Evolutionary conservation across 1,284 basidiomycete genomes (phyloP).

Genomic region (Tylopilus sp.): DNA sequence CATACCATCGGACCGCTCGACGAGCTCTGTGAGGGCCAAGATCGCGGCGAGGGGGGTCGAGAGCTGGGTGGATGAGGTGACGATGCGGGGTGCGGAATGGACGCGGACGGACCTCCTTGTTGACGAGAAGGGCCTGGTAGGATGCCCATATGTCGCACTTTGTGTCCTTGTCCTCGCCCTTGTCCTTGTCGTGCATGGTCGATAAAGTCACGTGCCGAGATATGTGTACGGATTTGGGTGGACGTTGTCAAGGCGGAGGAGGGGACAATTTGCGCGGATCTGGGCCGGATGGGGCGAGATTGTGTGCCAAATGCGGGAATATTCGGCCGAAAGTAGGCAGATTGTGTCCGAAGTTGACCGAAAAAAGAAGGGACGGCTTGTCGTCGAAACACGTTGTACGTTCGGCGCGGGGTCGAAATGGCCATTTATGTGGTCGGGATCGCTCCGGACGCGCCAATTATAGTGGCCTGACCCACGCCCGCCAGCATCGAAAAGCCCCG

Average conservation of each 20-base stretch:
- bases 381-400: constrained; percentile 60
- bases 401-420: constrained; percentile 46
- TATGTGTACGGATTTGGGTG: constrained; percentile 16
- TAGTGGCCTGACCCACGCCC: constrained; percentile 41
- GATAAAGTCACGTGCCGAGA: constrained; percentile 16
- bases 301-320: constrained; percentile 13
- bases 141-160: constrained; percentile 56
- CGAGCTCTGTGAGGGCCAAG: constrained; percentile 74
- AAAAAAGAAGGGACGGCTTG: constrained; percentile 28
- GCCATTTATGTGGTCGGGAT: constrained; percentile 46
- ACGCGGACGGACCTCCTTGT: constrained; percentile 52
- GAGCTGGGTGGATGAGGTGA: constrained; percentile 46
- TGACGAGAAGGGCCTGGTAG: constrained; percentile 54
- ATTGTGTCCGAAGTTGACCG: constrained; percentile 23
- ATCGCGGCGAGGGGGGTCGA: constrained; percentile 89
- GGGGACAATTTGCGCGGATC: constrained; percentile 28
- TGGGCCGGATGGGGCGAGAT: constrained; percentile 7
- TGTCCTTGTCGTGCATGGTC: constrained; percentile 10
- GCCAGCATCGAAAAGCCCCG: constrained; percentile 39
- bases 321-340: constrained; percentile 20
- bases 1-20: constrained; percentile 69
- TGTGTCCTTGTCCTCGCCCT: no score
- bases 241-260: constrained; percentile 27
- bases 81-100: not conserved
- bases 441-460: constrained; percentile 44